Conservation (phyloP, 495 filamentous ascomycete species). For the Clohesyomyces aquaticus region DNA sequence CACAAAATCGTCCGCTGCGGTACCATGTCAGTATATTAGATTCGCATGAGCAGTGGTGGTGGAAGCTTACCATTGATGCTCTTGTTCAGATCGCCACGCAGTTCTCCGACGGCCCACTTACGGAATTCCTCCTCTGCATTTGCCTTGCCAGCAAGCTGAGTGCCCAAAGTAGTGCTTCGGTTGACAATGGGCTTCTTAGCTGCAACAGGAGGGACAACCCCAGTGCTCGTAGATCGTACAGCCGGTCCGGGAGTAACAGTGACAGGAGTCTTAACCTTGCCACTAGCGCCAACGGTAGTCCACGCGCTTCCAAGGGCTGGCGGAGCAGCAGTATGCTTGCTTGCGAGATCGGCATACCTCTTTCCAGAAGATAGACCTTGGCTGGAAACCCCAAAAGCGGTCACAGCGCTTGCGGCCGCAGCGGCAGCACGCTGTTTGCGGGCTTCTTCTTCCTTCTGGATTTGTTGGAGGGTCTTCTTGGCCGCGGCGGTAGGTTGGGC, state of each 20-base stretch:
- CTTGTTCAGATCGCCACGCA: constrained; percentile 64
- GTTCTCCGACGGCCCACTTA: constrained; percentile 82
- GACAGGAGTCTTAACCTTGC: constrained; percentile 79
- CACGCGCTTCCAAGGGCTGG: constrained; percentile 65
- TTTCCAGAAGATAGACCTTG: constrained; percentile 66
- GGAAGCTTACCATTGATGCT: constrained; percentile 60
- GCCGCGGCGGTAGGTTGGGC: constrained; percentile 53
- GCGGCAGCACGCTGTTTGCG: constrained; percentile 73
- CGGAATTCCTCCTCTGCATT: constrained; percentile 83
- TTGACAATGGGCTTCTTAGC: constrained; percentile 51
- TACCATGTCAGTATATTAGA: neutral
- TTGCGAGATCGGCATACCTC: constrained; percentile 92
- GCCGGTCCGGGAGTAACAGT: constrained; percentile 53
- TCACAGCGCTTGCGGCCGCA: constrained; percentile 51
- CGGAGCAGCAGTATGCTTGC: constrained; percentile 62
- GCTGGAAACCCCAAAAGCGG: constrained; percentile 50
- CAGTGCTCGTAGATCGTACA: constrained; percentile 54
- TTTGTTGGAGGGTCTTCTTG: constrained; percentile 93
- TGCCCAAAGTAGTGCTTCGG: constrained; percentile 48
- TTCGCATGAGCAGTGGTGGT: too few species aligned
- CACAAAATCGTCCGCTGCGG: constrained; percentile 74
- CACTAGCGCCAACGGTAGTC: constrained; percentile 95
- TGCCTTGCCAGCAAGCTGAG: constrained; percentile 52
- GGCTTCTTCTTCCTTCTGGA: constrained; percentile 93
- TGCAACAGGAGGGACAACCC: constrained; percentile 48